Evolutionary conservation across 1,284 basidiomycete genomes (phyloP), one percentile per base, ranked within the genome.

Genomic region (Quambalaria eucalypti): DNA sequence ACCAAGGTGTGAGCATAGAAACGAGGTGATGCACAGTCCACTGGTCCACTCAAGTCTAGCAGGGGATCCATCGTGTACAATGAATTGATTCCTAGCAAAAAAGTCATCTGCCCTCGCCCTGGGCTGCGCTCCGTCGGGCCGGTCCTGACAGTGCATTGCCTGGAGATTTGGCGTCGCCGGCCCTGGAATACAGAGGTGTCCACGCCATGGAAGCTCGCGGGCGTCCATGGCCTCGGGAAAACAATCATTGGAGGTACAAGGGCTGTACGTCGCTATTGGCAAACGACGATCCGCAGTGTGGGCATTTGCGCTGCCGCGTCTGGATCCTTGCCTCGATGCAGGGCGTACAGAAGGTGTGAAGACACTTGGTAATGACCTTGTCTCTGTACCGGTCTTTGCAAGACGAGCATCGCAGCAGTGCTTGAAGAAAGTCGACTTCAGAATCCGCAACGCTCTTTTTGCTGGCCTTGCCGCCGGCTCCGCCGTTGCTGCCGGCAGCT

Each of bases 281-380:
- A 78, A 98, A 98, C 1, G 83, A 79, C 36, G 88, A 72, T 61
- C 87, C 87, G 76, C 93, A 97, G 21, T 87, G 86, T 16, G 93
- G 93, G 77, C 93, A 98, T 78, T 96, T 96, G 48, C 93, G 85
- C 76, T 96, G 92, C 59, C 93, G 84, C 28, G 88, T 92, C 49
- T 87, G 80, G 66, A 98, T 83, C 33, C 95, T 85, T 26, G 85
- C 81, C 64, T 96, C 91, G 47, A 98, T 83, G 75, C 93, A 84
- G 23, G 81, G 78, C 74, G 87, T 87, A 79, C 92, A 96, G 77
- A 96, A 93, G 0, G 90, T 89, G 76, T 96, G 92, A 83, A 88
- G 85, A 80, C 93, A 99, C 76, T 92, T 92, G 26, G 85, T 87
- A 65, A 99, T 84, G 56, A 92, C 84, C 31, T 88, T 87, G 60